phyloP scores from a whole-genome alignment of 2,329 filamentous ascomycete species.

The Graphilbum ipis-grandicollis region DNA sequence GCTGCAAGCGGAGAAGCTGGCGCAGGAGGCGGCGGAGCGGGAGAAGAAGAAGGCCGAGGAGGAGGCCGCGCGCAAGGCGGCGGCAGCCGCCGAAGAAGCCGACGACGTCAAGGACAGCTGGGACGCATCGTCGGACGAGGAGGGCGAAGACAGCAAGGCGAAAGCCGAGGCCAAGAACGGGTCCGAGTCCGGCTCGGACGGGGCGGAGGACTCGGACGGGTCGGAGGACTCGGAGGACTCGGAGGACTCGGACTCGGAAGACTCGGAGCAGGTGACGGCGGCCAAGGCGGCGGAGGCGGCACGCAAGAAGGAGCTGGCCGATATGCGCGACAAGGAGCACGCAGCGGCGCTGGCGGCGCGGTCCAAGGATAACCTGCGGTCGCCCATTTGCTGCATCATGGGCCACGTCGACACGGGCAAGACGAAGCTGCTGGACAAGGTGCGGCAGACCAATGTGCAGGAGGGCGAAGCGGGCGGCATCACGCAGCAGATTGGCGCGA shows the following conservation, averaged over 20 bases:
- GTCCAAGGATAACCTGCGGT: constrained; percentile 87
- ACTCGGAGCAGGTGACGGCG: constrained; percentile 62
- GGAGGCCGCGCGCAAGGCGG: constrained; percentile 33
- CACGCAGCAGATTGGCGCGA: constrained; percentile 97
- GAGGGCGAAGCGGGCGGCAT: constrained; percentile 99
- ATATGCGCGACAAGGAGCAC: constrained; percentile 74
- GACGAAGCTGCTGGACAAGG: constrained; percentile 97
- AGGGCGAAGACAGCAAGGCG: constrained; percentile 20
- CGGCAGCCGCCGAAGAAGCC: constrained; percentile 36
- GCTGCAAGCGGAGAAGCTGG: constrained; percentile 47
- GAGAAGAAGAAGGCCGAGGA: constrained; percentile 34
- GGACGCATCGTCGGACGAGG: constrained; percentile 73
- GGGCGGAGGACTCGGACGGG: constrained; percentile 10
- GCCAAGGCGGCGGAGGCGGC: constrained; percentile 53
- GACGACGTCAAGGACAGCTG: constrained; percentile 83
- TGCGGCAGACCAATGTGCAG: constrained; percentile 95
- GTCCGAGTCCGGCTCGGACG: constrained; percentile 15
- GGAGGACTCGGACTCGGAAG: constrained; percentile 35
- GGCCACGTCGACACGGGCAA: constrained; percentile 99
- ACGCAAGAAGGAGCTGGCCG: constrained; percentile 75
- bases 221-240: constrained; percentile 15
- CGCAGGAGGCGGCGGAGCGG: constrained; percentile 44
- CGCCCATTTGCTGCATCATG: constrained; percentile 98
- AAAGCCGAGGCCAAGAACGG: neutral
- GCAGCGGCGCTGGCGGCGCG: constrained; percentile 81